phyloP scores from a whole-genome alignment of 163 green algal species.

The Prototheca stagnorum region DNA sequence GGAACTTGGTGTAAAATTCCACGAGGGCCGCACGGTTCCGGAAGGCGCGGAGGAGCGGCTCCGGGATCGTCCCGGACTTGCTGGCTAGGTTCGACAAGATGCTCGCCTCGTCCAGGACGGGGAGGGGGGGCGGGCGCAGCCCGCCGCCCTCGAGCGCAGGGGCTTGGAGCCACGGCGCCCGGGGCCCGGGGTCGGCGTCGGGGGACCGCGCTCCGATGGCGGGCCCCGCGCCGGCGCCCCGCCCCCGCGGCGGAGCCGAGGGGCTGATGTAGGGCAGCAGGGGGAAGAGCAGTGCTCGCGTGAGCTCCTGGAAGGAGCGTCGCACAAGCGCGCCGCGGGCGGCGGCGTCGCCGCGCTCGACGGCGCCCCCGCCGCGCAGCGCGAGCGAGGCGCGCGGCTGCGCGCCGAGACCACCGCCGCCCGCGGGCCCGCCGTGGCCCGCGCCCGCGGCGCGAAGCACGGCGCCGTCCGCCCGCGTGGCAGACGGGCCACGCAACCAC shows the following conservation, averaged over 20 bases:
- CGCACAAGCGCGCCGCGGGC: constrained; percentile 40
- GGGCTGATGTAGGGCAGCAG: constrained; percentile 33
- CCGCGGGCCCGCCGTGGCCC: too few relatives aligned
- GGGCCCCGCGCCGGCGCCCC: neutral
- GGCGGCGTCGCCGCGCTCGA: constrained; percentile 15
- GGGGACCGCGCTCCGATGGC: too few relatives aligned
- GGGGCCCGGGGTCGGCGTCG: too few relatives aligned
- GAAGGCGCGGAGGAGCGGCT: neutral
- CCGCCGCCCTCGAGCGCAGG: too few relatives aligned
- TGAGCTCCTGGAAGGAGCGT: constrained; percentile 55
- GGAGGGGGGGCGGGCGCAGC: too few relatives aligned
- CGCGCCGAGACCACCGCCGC: neutral
- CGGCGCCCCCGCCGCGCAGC: too few relatives aligned
- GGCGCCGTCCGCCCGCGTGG: neutral
- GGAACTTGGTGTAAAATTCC: neutral
- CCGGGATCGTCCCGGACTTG: neutral
- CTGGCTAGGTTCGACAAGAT: neutral
- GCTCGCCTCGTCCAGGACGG: neutral
- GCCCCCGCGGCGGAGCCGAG: constrained; percentile 5
- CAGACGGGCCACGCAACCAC: constrained; percentile 11
- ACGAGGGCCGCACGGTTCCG: neutral
- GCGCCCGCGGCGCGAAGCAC: neutral
- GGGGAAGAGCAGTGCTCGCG: constrained; percentile 28
- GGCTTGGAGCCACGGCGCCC: too few relatives aligned
- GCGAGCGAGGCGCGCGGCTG: neutral